phyloP scores from a whole-genome alignment of 2,329 filamentous ascomycete genomes.

The Botrytis hyacinthi region DNA sequence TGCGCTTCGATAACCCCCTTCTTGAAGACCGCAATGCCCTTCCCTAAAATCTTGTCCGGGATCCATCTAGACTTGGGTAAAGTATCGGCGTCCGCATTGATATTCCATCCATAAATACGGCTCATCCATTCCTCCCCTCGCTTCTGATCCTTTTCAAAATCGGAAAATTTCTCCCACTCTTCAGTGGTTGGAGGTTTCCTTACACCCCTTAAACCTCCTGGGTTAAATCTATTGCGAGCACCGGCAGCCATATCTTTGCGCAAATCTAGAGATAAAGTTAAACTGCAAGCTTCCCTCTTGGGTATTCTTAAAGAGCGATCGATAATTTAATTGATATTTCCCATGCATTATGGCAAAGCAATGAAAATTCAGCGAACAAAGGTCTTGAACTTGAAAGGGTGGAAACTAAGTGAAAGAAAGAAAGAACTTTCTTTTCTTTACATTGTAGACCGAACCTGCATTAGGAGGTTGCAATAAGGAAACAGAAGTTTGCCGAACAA shows the following conservation, averaged over 20 bases:
- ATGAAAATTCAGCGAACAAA: neutral
- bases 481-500: neutral
- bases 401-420: no score
- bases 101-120: neutral
- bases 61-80: neutral
- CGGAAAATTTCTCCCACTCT: neutral
- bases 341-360: neutral
- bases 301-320: neutral
- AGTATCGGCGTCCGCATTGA: neutral
- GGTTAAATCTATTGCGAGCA: neutral
- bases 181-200: neutral
- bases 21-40: neutral
- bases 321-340: neutral
- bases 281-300: neutral
- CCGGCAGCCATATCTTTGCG: neutral
- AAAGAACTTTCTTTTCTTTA: neutral
- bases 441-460: neutral
- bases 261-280: neutral
- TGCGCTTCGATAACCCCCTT: rapidly evolving
- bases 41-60: neutral
- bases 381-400: no score
- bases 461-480: neutral
- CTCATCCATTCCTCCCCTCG: neutral
- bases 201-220: neutral
- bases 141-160: neutral